A percentile compares a stretch with the other conserved stretches of the same genome.
These are phyloP conservation scores for Handroanthus guayacan DNA, from an alignment of 257 asterid genomes.

Conservation along the genomic window DNA sequence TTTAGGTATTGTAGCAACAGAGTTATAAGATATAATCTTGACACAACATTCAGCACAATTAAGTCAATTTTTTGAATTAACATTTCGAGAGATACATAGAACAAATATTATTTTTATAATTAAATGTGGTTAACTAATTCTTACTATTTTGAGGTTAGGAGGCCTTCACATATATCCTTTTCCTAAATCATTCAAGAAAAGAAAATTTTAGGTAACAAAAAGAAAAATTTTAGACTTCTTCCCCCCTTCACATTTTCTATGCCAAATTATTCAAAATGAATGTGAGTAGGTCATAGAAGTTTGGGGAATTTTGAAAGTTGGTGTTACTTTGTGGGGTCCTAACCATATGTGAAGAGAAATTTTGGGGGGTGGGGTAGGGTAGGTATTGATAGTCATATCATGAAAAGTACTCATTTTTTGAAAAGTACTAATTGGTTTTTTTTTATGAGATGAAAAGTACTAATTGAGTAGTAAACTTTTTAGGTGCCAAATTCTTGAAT, in stretches of 20 bases:
- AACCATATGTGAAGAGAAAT: conserved; percentile 5
- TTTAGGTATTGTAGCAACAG: no score
- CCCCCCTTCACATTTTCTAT: conserved; percentile 37
- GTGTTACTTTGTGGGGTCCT: conserved; percentile 41
- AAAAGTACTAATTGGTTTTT: conserved; percentile 35
- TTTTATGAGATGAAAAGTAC: conserved; percentile 36
- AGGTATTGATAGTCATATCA: conserved; percentile 29
- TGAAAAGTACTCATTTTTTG: conserved; percentile 29
- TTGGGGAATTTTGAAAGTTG: conserved; percentile 39
- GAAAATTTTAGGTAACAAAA: neutral
- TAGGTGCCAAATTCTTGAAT: conserved; percentile 29
- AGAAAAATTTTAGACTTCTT: neutral
- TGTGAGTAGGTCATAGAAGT: conserved; percentile 43
- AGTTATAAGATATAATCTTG: no score
- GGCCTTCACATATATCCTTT: conserved; percentile 24
- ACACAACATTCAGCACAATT: no score
- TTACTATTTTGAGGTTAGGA: conserved; percentile 12
- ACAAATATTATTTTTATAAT: neutral
- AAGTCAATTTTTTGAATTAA: no score
- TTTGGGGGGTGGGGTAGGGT: neutral
- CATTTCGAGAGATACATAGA: no score
- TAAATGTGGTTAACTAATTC: conserved; percentile 9
- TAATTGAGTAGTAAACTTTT: conserved; percentile 27
- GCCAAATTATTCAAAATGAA: conserved; percentile 37
- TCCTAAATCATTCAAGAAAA: neutral